Evolutionary conservation across 371 early-diverging fungal species (phyloP).

Genomic region (Mucor velutinosus): DNA sequence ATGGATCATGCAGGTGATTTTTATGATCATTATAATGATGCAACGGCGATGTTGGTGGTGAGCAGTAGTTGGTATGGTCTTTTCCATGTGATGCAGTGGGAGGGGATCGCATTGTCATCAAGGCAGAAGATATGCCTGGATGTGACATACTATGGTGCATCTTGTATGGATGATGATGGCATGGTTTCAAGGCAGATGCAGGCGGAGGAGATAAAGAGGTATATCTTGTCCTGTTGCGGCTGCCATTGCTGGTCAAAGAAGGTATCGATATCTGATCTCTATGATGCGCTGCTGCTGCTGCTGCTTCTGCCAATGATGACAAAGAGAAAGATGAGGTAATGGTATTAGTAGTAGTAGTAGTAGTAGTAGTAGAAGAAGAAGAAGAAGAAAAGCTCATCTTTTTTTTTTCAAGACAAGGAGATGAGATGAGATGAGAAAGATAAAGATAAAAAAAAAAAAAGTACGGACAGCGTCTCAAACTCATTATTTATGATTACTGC

Average conservation of each 20-base stretch:
- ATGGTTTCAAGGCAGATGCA: not conserved
- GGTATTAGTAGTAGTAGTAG: too few species aligned
- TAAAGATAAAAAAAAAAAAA: not conserved
- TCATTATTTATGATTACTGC: not conserved
- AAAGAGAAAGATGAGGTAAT: not conserved
- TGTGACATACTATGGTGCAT: not conserved
- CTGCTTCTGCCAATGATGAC: not conserved
- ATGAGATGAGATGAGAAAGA: not conserved
- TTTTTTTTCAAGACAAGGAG: not conserved
- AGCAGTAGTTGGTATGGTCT: not conserved
- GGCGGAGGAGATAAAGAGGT: not conserved
- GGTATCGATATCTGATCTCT: constrained; percentile 25
- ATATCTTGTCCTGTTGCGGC: not conserved
- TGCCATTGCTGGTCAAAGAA: constrained; percentile 15
- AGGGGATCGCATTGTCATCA: constrained; percentile 2
- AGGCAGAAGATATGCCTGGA: not conserved
- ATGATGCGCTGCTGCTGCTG: not conserved
- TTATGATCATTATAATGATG: not conserved
- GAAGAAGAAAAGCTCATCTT: not conserved
- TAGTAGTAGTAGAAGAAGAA: too few species aligned
- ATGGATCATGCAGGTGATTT: constrained; percentile 11
- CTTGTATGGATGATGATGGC: not conserved
- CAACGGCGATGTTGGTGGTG: not conserved
- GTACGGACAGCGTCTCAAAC: not conserved
- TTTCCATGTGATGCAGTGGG: not conserved